Evolutionary conservation across 129 eudicot species (phyloP), one percentile per base, ranked within the genome.

Genomic region (Flaveria sonorensis): DNA sequence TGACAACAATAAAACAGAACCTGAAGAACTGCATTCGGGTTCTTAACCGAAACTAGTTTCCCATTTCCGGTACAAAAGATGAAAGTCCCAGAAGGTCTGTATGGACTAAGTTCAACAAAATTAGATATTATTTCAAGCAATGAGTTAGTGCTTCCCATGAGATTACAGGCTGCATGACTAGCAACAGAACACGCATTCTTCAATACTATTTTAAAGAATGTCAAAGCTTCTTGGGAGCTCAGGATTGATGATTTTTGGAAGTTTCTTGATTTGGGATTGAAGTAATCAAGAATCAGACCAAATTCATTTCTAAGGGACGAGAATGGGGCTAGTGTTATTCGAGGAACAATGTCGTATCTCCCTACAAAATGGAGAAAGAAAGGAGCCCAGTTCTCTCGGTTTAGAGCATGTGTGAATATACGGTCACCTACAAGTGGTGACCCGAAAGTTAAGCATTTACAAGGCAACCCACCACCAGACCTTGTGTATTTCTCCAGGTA

Each of bases 81-180:
- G 30, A 76, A 93, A 0, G 72, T 84, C 13, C 98, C 98, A 32
- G 85, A 90, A 77, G 98, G 97, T 79, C 96, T 87, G 72, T 93
- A 90, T 18, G 98, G 97, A 74, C 98, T 93, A 39, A 90, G 96
- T 63, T 87, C 81, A 52, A 93, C 77, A 14, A 90, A 87, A 45
- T 81, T 86, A 4, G 92, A 72, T n/a, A 90, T 68, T 7, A 85
- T 84, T 43, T 88, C 97, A 10, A 93, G 80, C 57, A 93, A 40
- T 11, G 83, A 75, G 56, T 85, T 90, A n/a, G 97, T 87, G 81
- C 87, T 78, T 40, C 92, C 96, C 89, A 81, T 93, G 57, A 85
- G 85, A 45, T 86, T 79, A 57, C 93, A 89, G 10, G 98, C 97
- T 8, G 89, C 88, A 61, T 87, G 83, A 73, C 90, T 93, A 12